Evolutionary conservation across 2,329 filamentous ascomycete genomes (phyloP), one percentile per base, ranked within the genome.

Genomic region (Alternaria infectoria): DNA sequence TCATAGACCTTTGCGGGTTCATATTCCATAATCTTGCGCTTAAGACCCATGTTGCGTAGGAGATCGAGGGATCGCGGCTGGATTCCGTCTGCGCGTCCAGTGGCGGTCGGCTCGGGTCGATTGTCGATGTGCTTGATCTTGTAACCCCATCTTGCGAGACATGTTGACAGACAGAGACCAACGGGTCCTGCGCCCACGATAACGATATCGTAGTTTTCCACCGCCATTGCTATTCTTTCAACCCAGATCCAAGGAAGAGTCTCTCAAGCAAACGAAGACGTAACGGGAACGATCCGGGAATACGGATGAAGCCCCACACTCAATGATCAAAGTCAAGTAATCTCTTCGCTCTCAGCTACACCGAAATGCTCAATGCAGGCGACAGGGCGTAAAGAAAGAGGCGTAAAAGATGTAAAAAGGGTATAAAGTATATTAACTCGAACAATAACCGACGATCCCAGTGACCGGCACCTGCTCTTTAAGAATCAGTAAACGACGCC

Each of bases 61-160:
- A 97, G 87, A 72, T 97, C 93, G 23, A 96, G 85, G 0, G 93
- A 96, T 43, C 94, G 90, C 40, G 93, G 93, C 82, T 97, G 93
- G 61, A 97, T 96, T 66, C 93, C 93, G 81, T 97, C 93, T 59
- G 93, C 94, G 68, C 93, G 91, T 57, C 93, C 93, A 19, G 93
- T 97, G 3, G 88, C 83, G 12, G 93, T 97, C 15, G 93, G 93
- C 74, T 95, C 91, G 3, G 93, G 85, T 62, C 93, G 87, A 81
- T 96, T 97, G 82, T 97, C 94, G 76, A 97, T 93, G 81, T 97
- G 93, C 84, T 95, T 97, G 80, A 97, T 93, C 79, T 89, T 93
- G 85, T 97, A 97, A 19, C 94, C 94, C 93, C 93, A 97, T 83
- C 93, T 87, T 64, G 93, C 92, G 65, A 97, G 87, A 77, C 92